Evolutionary conservation across 352 stramenopile genomes (phyloP), one percentile per base, ranked within the genome.

Genomic region (Phytophthora cryptogea): DNA sequence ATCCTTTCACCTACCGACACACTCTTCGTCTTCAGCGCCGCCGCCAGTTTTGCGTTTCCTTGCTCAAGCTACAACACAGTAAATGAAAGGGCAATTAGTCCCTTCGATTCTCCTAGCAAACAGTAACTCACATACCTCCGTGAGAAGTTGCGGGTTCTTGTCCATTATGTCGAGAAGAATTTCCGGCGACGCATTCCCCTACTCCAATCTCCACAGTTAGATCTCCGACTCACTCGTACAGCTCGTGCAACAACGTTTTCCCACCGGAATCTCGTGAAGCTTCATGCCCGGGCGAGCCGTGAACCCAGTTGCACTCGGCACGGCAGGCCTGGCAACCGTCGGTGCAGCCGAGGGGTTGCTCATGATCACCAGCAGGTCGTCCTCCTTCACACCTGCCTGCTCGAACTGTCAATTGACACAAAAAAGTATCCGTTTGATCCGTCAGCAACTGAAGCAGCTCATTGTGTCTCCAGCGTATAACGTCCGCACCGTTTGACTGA

Each of bases 121-220:
- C 2, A 32, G 23, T 33, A n/a, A 43, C 14, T 4, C 20, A 0
- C 43, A 52, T 40, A 93, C 86, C 70, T 92, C 71, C 2, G 45
- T 44, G 16, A 95, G 49, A 30, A 95, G 63, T 5, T 89, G 69
- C 0, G 84, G 82, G 53, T 94, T 95, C 63, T 90, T 86, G 5
- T 90, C 79, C 58, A 94, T 87, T 43, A 94, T 94, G 5, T 92
- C 83, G 13, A 95, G 74, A 45, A 94, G 73, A 20, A 88, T 40
- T 56, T 95, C 84, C 6, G 86, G 77, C 8, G 84, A 85, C 10
- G 82, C 79, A 59, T 90, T 77, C 13, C 51, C 75, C 66, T 74
- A 41, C 36, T 8, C n/a, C 1, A 37, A 14, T 23, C 20, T 14
- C 17, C 37, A 48, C 16, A 42, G 16, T 52, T 13, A 17, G 28